Conservation (phyloP, 75 land plant species). For the Cryptomeria japonica region DNA sequence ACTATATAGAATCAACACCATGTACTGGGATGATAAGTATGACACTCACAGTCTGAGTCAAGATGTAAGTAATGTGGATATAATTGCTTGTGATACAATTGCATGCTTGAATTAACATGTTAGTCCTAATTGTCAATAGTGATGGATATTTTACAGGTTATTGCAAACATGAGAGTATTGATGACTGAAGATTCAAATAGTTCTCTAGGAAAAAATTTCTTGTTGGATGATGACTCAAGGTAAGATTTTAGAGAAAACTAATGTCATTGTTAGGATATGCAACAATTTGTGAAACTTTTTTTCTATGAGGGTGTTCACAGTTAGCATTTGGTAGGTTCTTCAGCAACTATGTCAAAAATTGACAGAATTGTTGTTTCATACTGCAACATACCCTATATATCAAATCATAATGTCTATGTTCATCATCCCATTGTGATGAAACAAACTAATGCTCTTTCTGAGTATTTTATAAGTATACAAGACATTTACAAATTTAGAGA, state of each 20-base stretch:
- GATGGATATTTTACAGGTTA: slow-evolving; percentile 24
- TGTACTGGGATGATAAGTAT: slow-evolving; percentile 98
- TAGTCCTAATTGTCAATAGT: background rate
- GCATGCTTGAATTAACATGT: background rate
- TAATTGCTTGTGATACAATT: background rate
- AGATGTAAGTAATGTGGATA: slow-evolving; percentile 49
- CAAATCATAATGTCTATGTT: too few relatives aligned
- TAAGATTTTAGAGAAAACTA: slow-evolving; percentile 3
- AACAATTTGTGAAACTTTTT: background rate
- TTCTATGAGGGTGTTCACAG: background rate
- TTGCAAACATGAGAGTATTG: slow-evolving; percentile 78
- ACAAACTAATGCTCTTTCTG: too few relatives aligned
- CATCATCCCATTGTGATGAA: too few relatives aligned
- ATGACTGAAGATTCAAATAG: slow-evolving; percentile 91
- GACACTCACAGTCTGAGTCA: slow-evolving; percentile 91
- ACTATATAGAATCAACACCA: slow-evolving; percentile 91
- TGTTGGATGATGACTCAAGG: slow-evolving; percentile 92
- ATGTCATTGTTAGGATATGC: background rate
- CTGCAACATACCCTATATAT: slow-evolving; percentile 98
- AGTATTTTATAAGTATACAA: too few relatives aligned
- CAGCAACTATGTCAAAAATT: background rate
- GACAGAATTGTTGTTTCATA: background rate
- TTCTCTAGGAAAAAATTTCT: slow-evolving; percentile 65
- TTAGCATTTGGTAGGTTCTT: background rate
- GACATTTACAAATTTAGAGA: too few relatives aligned